These are phyloP conservation scores for Tricholoma terreum DNA, from an alignment of 768 basidiomycete species.

Conservation along the genomic window DNA sequence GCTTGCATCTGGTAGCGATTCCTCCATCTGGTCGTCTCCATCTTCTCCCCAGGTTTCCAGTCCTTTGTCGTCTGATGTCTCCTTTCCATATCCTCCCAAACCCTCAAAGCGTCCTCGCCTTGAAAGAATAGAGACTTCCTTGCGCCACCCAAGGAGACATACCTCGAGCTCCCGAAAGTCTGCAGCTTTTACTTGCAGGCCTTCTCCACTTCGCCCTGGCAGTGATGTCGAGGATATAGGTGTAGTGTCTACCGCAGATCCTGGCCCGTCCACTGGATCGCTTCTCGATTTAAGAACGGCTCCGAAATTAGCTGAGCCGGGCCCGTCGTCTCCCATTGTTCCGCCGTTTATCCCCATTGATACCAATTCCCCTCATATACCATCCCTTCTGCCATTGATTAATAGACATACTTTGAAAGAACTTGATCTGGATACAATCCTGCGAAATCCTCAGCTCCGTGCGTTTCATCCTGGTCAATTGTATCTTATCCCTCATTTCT, in stretches of 20 bases:
- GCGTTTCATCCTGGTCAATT: constrained; percentile 34
- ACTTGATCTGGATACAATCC: constrained; percentile 79
- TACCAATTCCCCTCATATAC: constrained; percentile 53
- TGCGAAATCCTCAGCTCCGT: constrained; percentile 91
- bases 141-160: constrained; percentile 17
- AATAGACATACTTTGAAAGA: constrained; percentile 82
- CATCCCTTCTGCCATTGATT: constrained; percentile 70
- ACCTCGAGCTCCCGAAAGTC: constrained; percentile 16
- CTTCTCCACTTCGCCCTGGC: constrained; percentile 31
- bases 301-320: constrained; percentile 24
- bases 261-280: constrained; percentile 45
- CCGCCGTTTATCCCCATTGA: constrained; percentile 39
- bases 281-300: constrained; percentile 31
- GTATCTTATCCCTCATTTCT: constrained; percentile 10
- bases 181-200: constrained; percentile 8
- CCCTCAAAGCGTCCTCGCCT: constrained; percentile 41
- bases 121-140: constrained; percentile 30
- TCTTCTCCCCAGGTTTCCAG: constrained; percentile 30
- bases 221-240: constrained; percentile 48
- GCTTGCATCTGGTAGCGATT: constrained; percentile 22
- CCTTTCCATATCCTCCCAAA: constrained; percentile 17
- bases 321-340: constrained; percentile 25
- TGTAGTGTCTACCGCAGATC: constrained; percentile 38
- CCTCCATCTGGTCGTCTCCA: constrained; percentile 27
- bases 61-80: constrained; percentile 26